Base-by-base conservation (phyloP, 2,329 filamentous ascomycete species). In the Alternaria tenuissima region DNA sequence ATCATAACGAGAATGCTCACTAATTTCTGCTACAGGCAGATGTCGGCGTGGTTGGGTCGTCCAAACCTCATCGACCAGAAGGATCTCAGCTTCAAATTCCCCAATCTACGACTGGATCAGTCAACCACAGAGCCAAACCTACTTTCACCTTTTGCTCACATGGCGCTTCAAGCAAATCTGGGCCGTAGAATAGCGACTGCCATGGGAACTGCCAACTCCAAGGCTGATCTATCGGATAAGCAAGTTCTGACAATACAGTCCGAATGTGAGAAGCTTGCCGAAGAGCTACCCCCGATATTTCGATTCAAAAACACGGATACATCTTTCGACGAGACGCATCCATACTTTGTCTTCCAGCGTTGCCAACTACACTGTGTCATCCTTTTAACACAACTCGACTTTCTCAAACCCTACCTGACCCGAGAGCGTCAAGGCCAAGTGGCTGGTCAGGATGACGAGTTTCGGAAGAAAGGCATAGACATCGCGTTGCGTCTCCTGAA, bases 281-380 rank as follows among this genome's bases (percentile, higher is more conserved):
- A 72, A 2, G 76, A 73, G 4, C 78, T 86, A 24, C 83, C 83
- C 3, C 66, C 77, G 0, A 71, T 80, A 0, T 83, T 82, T 55
- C 68, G 73, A 12, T 58, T 83, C 5, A 64, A 73, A 2, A 64
- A 80, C 22, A 77, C 83, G 0, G 82, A 86, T 60, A 79, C 68
- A 0, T 76, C 75, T 1, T 72, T 80, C 42, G 84, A 86, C 57
- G 62, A 67, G 5, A 63, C 71, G 4, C 73, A 81, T 57, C 76
- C 77, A 0, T 84, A 83, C 70, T 78, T 84, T 18, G 70, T 79
- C 2, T 74, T 82, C 32, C 84, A 86, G 52, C 80, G 84, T 7
- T 75, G 77, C 46, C 79, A 83, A 56, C 64, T 86, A 3, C 80
- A 83, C 48, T 80, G 77, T 16, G 79, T 82, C 60, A 76, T 79